Base-by-base conservation (phyloP, 148 eudicot species). In the Nepenthes mirabilis region DNA sequence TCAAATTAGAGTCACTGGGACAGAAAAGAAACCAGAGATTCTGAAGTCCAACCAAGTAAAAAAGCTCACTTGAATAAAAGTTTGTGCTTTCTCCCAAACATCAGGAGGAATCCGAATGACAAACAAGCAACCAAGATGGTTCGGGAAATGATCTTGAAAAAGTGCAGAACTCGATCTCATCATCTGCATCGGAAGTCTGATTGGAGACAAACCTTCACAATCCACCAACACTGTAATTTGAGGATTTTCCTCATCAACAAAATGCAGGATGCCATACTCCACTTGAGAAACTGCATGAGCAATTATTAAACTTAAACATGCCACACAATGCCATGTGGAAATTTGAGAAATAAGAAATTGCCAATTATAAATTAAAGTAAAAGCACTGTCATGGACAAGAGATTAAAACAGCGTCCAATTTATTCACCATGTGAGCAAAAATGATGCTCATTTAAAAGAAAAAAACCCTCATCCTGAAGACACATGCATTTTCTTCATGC, bases 81-180 rank as follows among this genome's bases (percentile, higher is more conserved):
- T 88, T 65, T 88, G 96, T 56, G 81, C 93, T 74, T 88, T 79
- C 68, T 88, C 78, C 50, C 96, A 86, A 62, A 78, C 83, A 56
- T 82, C 83, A 37, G 91, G 83, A 72, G 91, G 98, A 77, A 86
- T 85, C 52, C 88, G 78, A 53, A 93, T 82, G 56, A 88, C 72
- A 69, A 73, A 81, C 70, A 93, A 71, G 74, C 81, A 71, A 62
- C 83, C 94, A 65, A 88, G 81, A 59, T 83, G 80, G 57, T 79
- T 73, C 45, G 96, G 98, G 65, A 80, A 88, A 67, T 93, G 80
- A 59, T 85, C 96, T 88, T 88, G 98, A 58, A 93, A 74, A 65
- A 88, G 74, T 51, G 75, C 64, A 62, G 80, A 70, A 66, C 98
- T 86, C 13, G 87, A 76, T 76, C 90, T 86, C 80, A 88, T 43